Evolutionary conservation across 352 stramenopile genomes (phyloP), one percentile per base, ranked within the genome.

Genomic region (Pythium rhizo-oryzae): DNA sequence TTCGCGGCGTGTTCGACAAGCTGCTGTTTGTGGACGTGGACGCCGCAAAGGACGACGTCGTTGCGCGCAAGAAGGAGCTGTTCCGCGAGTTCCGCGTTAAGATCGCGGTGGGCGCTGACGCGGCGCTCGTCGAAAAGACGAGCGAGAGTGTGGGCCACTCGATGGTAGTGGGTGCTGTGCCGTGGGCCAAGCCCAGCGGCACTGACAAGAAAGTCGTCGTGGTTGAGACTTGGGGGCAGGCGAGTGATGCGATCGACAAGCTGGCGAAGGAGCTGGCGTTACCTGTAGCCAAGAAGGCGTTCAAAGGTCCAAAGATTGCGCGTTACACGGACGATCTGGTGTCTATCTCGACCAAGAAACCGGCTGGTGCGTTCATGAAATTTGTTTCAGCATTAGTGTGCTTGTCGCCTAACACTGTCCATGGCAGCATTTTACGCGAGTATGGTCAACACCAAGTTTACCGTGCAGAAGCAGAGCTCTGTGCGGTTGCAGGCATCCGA

Each of bases 381-480:
- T n/a, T 1, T n/a, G 11, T 55, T 33, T 33, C 28, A 33, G 28
- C n/a, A n/a, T 39, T 39, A 39, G 33, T 4, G 35, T 33, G 3
- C 28, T 33, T 33, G 28, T 33, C 2, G 28, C 28, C 28, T 33
- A 33, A 33, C 30, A 30, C 57, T 43, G 41, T 66, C 15, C 0
- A 33, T 19, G 19, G 2, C 55, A 91, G 85, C 80, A 44, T 93
- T 93, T 69, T 93, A 93, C 60, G 85, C 82, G 21, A 92, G 86
- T 61, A 86, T 92, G 59, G 87, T 93, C 67, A 90, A 78, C 67
- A 90, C 81, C 59, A 93, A 93, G 74, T 91, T 93, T 56, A 76
- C 70, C 41, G 75, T 84, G 51, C 85, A 93, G 53, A 85, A 89
- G 61, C 83, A 91, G 52, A 72, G 85, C 39, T 80, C 56, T 12